phyloP scores from a whole-genome alignment of 768 basidiomycete genomes.

The Rhizopogon vinicolor region DNA sequence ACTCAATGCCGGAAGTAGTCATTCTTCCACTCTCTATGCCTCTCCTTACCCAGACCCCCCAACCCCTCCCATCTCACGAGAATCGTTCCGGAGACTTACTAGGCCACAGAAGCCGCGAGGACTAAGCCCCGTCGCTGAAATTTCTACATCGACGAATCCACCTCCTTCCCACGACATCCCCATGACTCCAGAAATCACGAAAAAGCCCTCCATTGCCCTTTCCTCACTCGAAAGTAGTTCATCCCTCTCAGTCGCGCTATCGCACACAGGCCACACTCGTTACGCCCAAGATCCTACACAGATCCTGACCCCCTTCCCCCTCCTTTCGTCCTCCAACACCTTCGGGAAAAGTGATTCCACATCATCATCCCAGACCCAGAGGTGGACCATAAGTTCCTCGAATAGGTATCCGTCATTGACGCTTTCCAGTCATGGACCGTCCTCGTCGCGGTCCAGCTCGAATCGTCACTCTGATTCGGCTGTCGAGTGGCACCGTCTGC shows the following conservation, averaged over 20 bases:
- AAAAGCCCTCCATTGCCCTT: background rate
- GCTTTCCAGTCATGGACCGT: slow-evolving; percentile 9
- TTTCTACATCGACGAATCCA: background rate
- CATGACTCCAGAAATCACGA: background rate
- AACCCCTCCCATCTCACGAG: background rate
- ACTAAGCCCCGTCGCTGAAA: slow-evolving; percentile 18
- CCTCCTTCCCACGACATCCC: background rate
- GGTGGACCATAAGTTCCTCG: slow-evolving; percentile 7
- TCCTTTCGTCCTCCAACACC: slow-evolving; percentile 19
- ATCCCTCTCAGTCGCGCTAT: background rate
- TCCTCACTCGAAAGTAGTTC: background rate
- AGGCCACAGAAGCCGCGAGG: background rate
- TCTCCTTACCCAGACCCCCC: slow-evolving; percentile 3
- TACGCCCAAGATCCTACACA: slow-evolving; percentile 28
- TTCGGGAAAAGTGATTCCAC: slow-evolving; percentile 22
- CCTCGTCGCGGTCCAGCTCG: slow-evolving; percentile 2
- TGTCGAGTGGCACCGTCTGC: slow-evolving; percentile 21
- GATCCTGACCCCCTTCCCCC: slow-evolving; percentile 9
- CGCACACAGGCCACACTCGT: background rate
- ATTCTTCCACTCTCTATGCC: slow-evolving; percentile 15
- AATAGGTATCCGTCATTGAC: slow-evolving; percentile 25
- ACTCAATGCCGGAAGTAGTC: background rate
- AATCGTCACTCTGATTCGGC: slow-evolving; percentile 8
- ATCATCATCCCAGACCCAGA: slow-evolving; percentile 8
- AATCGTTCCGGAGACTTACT: slow-evolving; percentile 9